Evolutionary conservation across 1,284 basidiomycete genomes (phyloP).

Genomic region (Chalciporus sp.): DNA sequence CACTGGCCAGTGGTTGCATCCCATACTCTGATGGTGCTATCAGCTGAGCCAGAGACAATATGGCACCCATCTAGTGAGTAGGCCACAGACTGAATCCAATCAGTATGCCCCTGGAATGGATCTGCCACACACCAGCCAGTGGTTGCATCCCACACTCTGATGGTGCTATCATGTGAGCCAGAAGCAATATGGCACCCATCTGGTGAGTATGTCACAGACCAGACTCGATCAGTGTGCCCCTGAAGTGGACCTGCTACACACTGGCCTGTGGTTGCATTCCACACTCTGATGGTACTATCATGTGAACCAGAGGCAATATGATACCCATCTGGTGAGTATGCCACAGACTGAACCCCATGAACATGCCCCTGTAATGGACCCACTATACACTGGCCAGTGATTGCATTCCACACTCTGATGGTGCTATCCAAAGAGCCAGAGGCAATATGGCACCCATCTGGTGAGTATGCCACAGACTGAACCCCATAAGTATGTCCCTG

Average conservation of each 20-base stretch:
- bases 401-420: too few species aligned
- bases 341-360: constrained; percentile 16
- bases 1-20: constrained; percentile 8
- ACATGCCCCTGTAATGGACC: neutral
- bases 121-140: constrained; percentile 6
- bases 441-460: constrained; percentile 17
- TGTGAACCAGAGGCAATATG: constrained; percentile 13
- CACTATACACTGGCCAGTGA: too few species aligned
- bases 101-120: neutral
- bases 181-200: constrained; percentile 11
- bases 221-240: neutral
- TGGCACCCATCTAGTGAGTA: constrained; percentile 19
- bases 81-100: neutral
- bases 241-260: constrained; percentile 10
- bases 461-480: constrained; percentile 14
- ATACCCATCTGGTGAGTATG: constrained; percentile 18
- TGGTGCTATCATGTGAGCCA: constrained; percentile 8
- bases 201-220: constrained; percentile 16
- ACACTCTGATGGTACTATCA: too few species aligned
- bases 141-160: constrained; percentile 17
- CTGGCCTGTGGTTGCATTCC: neutral
- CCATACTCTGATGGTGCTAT: constrained; percentile 1
- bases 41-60: constrained; percentile 2
- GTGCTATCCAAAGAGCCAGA: constrained; percentile 14
- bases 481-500: constrained; percentile 1